Conservation (phyloP, 257 asterid genomes). For the Penstemon barbatus region DNA sequence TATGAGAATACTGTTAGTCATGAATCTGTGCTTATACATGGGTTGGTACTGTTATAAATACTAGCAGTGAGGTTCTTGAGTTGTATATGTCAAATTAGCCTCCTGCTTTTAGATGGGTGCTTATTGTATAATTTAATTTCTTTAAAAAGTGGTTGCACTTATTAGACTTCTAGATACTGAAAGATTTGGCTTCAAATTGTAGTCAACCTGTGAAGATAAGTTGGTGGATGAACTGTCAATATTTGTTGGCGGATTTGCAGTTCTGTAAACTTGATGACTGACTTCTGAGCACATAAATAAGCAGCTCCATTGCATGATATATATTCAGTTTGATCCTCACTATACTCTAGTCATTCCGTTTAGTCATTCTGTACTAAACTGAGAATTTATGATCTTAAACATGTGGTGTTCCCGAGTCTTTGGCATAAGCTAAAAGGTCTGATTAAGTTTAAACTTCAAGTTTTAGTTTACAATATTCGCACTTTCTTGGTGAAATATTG, state of each 20-base stretch:
- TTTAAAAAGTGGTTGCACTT: background rate
- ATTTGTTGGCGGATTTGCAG: background rate
- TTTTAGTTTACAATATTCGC: conserved; percentile 4
- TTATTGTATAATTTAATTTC: too few relatives aligned
- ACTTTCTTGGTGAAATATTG: conserved; percentile 17
- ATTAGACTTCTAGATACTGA: background rate
- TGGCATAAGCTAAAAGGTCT: background rate
- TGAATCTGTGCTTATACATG: too few relatives aligned
- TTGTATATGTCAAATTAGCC: background rate
- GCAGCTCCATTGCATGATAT: background rate
- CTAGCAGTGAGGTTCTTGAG: conserved; percentile 13
- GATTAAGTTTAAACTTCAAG: background rate
- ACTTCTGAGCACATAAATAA: background rate
- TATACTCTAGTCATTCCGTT: conserved; percentile 15
- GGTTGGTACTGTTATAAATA: background rate
- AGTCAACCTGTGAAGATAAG: background rate
- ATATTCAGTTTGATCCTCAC: background rate
- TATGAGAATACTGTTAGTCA: too few relatives aligned
- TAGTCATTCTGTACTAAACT: background rate
- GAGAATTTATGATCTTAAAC: conserved; percentile 14
- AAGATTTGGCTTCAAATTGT: background rate
- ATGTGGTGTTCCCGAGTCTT: conserved; percentile 5
- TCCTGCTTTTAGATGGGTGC: conserved; percentile 12
- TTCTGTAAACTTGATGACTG: background rate
- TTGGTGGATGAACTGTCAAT: background rate